Conservation (phyloP, 2,329 filamentous ascomycete genomes). For the Aspergillus costaricaensis region DNA sequence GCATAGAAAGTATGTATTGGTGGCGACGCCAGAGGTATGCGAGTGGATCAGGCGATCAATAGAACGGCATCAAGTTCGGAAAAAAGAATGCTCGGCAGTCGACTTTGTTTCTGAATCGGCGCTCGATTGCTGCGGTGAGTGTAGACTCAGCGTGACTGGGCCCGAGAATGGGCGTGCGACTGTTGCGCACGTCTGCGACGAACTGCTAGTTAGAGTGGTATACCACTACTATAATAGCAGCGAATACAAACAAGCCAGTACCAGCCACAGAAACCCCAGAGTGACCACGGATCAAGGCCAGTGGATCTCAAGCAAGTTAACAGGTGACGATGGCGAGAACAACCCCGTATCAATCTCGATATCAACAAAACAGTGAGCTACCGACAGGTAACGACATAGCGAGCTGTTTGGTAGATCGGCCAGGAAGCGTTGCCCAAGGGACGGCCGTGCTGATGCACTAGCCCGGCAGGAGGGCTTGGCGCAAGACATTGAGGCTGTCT, state of each 20-base stretch:
- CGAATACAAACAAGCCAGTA: background rate
- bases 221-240: background rate
- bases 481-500: conserved; percentile 11
- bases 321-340: background rate
- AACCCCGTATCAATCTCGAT: background rate
- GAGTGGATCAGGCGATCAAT: conserved; percentile 9
- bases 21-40: conserved; percentile 11
- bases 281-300: background rate
- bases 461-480: conserved; percentile 11
- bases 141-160: background rate
- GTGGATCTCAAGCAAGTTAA: background rate
- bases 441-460: conserved; percentile 20
- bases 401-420: conserved; percentile 13
- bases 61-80: conserved; percentile 10
- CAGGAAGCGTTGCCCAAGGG: conserved; percentile 23
- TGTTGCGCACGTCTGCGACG: background rate
- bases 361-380: conserved; percentile 15
- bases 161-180: conserved; percentile 1
- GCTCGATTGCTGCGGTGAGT: background rate
- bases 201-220: background rate
- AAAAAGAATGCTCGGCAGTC: background rate
- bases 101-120: background rate
- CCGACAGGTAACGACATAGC: conserved; percentile 6
- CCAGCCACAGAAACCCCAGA: background rate
- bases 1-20: conserved; percentile 28